A percentile compares a stretch with the other conserved stretches of the same genome.
Conservation (phyloP, 169 alveolate genomes). For the Eimeria necatrix region DNA sequence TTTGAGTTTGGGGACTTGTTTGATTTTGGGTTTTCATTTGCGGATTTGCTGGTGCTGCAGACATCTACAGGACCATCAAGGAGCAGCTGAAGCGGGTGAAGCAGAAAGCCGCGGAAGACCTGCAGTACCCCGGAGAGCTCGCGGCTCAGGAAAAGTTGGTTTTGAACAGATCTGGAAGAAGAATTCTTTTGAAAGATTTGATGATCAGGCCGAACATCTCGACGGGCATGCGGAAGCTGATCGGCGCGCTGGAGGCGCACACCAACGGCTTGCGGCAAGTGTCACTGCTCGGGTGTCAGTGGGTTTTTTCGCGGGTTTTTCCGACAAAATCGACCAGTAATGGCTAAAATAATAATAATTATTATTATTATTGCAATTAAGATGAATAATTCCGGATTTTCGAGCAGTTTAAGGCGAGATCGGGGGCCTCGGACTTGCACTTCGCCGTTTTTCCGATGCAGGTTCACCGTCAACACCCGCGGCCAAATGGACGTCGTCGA, state of each 20-base stretch:
- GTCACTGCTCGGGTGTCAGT: background rate
- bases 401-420: background rate
- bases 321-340: background rate
- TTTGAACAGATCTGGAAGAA: slow-evolving; percentile 89
- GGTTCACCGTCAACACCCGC: slow-evolving; percentile 67
- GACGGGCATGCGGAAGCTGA: slow-evolving; percentile 80
- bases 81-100: slow-evolving; percentile 96
- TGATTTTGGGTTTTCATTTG: no score
- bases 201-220: slow-evolving; percentile 90
- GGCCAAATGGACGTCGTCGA: slow-evolving; percentile 91
- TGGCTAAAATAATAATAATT: background rate
- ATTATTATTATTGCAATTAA: background rate
- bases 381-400: no score
- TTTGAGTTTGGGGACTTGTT: no score
- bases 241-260: slow-evolving; percentile 98
- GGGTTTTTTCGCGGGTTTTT: no score
- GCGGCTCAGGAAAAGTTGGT: slow-evolving; percentile 94
- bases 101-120: slow-evolving; percentile 95
- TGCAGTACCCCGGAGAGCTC: slow-evolving; percentile 90
- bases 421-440: background rate
- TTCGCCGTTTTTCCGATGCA: background rate
- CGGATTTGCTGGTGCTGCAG: slow-evolving; percentile 14
- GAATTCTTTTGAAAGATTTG: slow-evolving; percentile 88
- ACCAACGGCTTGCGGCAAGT: slow-evolving; percentile 95
- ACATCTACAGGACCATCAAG: slow-evolving; percentile 93